Base-by-base conservation (phyloP, 1,284 basidiomycete genomes). In the Irpex sp. region DNA sequence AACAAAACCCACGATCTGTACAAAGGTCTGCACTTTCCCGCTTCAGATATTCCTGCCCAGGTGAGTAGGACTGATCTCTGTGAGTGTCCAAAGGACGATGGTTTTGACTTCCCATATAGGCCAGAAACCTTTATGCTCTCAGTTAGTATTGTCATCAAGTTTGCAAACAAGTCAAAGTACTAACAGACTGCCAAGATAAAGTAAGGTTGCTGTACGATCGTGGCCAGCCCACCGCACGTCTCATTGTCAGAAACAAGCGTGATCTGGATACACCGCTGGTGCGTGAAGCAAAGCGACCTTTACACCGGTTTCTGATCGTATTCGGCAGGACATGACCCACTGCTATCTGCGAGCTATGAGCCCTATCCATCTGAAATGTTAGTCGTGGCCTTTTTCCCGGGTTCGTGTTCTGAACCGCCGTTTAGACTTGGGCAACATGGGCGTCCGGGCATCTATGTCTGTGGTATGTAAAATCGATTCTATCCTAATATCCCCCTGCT, bases 341-440 rank as follows among this genome's bases (percentile, higher is more conserved):
- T 92, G 88, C 65, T 93, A 91, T 72, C 79, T 96, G 11, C 86
- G 93, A 15, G 92, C 93, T 1, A 96, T 96, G 93, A 93, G 91
- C 70, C 94, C 93, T 1, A 94, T 96, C 62, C 93, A 96, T 73
- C 77, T 94, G 69, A 89, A 93, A 78, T 96, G 89, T 91, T 69
- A 59, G 84, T 57, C 61, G 57, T 19, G 40, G 8, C 49, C 26
- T 51, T 13, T 67, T 63, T 19, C 31, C 7, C 38, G 44, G 21
- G 7, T 19, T 63, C 17, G 26, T 58, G 13, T 66, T 63, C 67
- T 62, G 40, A 60, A 26, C 37, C 31, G 36, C 37, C 57, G 15
- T 52, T 3, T 64, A 91, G 88, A 93, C 75, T 80, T 93, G 49
- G 86, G 81, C 21, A 93, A 94, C 70, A 93, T 93, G 91, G 85